Base-by-base conservation (phyloP, 495 filamentous ascomycete species). In the Letharia columbiana region DNA sequence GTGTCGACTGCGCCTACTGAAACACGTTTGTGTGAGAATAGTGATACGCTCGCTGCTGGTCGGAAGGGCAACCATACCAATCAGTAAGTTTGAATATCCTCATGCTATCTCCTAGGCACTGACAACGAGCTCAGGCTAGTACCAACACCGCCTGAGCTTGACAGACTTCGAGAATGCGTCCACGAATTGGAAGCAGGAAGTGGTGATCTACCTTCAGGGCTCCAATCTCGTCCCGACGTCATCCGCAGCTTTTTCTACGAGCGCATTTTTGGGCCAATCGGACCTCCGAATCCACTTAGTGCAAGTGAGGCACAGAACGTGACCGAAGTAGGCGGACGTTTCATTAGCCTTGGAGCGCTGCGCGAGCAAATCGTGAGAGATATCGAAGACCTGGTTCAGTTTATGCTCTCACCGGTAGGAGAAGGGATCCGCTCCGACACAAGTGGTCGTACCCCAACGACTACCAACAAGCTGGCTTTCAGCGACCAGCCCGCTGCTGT, bases 211-310 rank as follows among this genome's bases (percentile, higher is more conserved):
- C 64, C 40, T 28, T 23, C 56, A 31, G 62, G 56, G 18, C 52
- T 64, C 10, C 52, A 44, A 18, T 57, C 50, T 20, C 37, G 54
- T 52, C 35, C 18, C 39, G n/a, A 49, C 20, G 12, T 68, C n/a
- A 50, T 66, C 28, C 40, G 56, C 18, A 35, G 60, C 47, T 66
- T 62, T 40, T 63, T 69, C 41, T 62, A 66, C 28, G 60, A 69
- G 40, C 67, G 50, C 31, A 59, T 66, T 2, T 69, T 66, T n/a
- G 42, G 44, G 12, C 61, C 66, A 11, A 61, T 47, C 33, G 56
- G 57, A 47, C 47, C 52, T 41, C 67, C 67, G 33, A 33, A 1
- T 41, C 60, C 67, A 10, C 28, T 69, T 18, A 33, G 39, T 58
- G 37, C 40, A 18, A 41, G 44, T 40, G 60, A 63, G n/a, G 64